These are phyloP conservation scores for Furcasterigmium furcatum DNA, from an alignment of 2,329 filamentous ascomycete species.

Conservation along the genomic window DNA sequence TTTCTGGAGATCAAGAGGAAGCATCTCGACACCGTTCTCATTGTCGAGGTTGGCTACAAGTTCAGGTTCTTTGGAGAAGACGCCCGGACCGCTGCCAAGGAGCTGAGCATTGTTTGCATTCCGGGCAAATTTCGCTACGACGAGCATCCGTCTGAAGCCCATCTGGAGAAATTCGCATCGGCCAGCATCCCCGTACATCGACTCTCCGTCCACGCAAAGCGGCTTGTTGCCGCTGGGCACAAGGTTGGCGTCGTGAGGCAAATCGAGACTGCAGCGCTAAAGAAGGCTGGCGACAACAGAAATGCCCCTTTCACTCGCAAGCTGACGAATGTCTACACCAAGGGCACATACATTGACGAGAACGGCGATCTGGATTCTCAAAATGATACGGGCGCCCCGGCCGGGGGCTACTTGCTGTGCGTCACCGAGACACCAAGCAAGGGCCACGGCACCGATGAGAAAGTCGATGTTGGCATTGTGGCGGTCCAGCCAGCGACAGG, in stretches of 20 bases:
- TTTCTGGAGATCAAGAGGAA: constrained; percentile 91
- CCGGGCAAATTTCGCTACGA: constrained; percentile 94
- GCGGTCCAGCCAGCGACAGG: constrained; percentile 95
- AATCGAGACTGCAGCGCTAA: constrained; percentile 90
- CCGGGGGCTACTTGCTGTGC: constrained; percentile 87
- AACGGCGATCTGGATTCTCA: constrained; percentile 69
- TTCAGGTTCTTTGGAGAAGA: constrained; percentile 97
- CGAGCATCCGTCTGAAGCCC: constrained; percentile 89
- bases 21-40: constrained; percentile 83
- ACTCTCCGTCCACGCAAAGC: constrained; percentile 88
- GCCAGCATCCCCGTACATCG: constrained; percentile 93
- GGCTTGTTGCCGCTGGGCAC: constrained; percentile 85
- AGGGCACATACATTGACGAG: constrained; percentile 96
- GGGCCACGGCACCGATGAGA: constrained; percentile 81
- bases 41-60: constrained; percentile 97
- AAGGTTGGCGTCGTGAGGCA: constrained; percentile 96
- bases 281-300: constrained; percentile 91
- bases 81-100: constrained; percentile 82
- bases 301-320: constrained; percentile 90
- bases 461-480: constrained; percentile 85
- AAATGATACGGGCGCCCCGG: constrained; percentile 45
- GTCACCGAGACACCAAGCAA: constrained; percentile 83
- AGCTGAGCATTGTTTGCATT: constrained; percentile 92
- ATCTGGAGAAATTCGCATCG: constrained; percentile 87
- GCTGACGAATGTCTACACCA: constrained; percentile 95